Base-by-base conservation (phyloP, 768 basidiomycete species). In the Rhizopogon rudus region DNA sequence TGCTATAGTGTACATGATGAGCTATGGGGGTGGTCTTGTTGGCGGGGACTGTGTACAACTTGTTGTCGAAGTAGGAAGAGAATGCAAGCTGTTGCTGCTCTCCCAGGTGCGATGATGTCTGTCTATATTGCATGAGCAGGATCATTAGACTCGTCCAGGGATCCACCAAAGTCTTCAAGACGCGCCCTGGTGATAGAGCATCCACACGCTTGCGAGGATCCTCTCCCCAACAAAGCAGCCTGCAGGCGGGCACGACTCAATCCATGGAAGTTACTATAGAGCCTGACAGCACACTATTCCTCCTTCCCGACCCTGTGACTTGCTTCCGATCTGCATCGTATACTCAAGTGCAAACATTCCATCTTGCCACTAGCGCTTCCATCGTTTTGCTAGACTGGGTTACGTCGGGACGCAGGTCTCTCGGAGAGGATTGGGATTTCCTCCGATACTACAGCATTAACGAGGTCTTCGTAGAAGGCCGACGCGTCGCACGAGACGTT, bases 161-260 rank as follows among this genome's bases (percentile, higher is more conserved):
- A 33, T 91, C 88, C 4, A 98, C 95, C 9, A 98, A 98, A 68
- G 88, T 98, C 17, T 98, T 96, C 77, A 95, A 93, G 71, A 74
- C 77, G 17, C 83, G 93, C 22, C 70, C 76, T 7, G 84, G 82
- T n/a, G 75, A 77, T 56, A 77, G 84, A 39, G 74, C 78, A 29
- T 81, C 87, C 28, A 73, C 76, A 44, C 70, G 72, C 39, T 56
- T 63, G 44, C 45, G 50, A 55, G 59, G 54, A 40, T 44, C 45
- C 43, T 55, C 45, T 51, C 22, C 20, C 25, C 54, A 58, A 16
- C 37, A 50, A 51, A 22, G 40, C 14, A 40, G 51, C 43, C 40
- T 43, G 3, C 40, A 56, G 48, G 45, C 57, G 10, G 59, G 70
- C 48, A 94, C 91, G 6, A 75, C 70, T 40, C 91, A 94, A 66